A percentile compares a stretch with the other conserved stretches of the same genome.
These are phyloP conservation scores for Lunasporangiospora selenospora DNA, from an alignment of 192 early-diverging fungal species.

Conservation along the genomic window DNA sequence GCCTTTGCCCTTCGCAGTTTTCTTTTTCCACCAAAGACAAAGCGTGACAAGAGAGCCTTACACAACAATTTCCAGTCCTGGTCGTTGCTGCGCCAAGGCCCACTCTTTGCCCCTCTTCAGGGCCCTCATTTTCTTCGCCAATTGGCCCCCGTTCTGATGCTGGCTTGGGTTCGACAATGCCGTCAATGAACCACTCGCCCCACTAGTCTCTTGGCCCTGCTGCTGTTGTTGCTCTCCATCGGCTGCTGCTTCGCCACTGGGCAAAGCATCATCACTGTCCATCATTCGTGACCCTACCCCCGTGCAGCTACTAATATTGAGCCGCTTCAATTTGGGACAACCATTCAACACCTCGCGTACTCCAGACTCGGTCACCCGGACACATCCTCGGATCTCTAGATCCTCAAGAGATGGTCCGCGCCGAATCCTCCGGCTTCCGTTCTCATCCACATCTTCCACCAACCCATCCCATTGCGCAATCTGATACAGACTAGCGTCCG, in stretches of 20 bases:
- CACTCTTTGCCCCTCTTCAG: slow-evolving; percentile 44
- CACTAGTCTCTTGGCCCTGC: neutral
- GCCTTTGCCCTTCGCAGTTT: too few species aligned
- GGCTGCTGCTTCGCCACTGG: neutral
- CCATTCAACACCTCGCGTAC: slow-evolving; percentile 40
- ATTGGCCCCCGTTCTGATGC: too few species aligned
- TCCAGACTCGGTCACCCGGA: slow-evolving; percentile 52
- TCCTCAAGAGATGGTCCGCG: slow-evolving; percentile 46
- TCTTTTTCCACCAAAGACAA: too few species aligned
- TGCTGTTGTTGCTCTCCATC: neutral
- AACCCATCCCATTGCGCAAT: slow-evolving; percentile 45
- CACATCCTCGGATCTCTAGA: slow-evolving; percentile 62
- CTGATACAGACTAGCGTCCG: slow-evolving; percentile 59
- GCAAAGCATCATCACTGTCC: neutral
- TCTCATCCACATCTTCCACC: neutral
- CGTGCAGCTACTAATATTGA: slow-evolving; percentile 51
- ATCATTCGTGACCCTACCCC: slow-evolving; percentile 29
- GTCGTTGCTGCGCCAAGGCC: slow-evolving; percentile 40
- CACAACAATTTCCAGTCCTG: slow-evolving; percentile 32
- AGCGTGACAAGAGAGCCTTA: too few species aligned
- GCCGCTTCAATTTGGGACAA: slow-evolving; percentile 20
- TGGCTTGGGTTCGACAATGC: too few species aligned
- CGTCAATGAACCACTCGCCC: too few species aligned
- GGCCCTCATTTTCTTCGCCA: slow-evolving; percentile 30
- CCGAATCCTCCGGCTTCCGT: neutral